phyloP scores from a whole-genome alignment of 805 yeast genomes.

The Kurtzmaniella cleridarum region DNA sequence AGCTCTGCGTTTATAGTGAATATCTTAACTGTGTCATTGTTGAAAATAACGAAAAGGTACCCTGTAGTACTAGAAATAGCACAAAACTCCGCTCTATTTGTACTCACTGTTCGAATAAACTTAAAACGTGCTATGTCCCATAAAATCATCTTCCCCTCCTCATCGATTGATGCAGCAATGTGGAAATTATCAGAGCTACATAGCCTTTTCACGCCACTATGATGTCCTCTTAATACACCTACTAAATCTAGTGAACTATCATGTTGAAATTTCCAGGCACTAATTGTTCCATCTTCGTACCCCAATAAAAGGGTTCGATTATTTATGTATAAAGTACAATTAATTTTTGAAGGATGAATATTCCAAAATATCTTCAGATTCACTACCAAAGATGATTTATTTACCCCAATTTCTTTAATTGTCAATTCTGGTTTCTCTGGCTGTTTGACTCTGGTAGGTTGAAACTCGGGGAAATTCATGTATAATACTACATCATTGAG shows the following conservation, averaged over 20 bases:
- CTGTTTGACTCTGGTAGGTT: too few species aligned
- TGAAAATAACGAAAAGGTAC: slow-evolving; percentile 35
- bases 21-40: slow-evolving; percentile 22
- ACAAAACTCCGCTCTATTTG: slow-evolving; percentile 17
- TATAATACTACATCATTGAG: slow-evolving; percentile 11
- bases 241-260: slow-evolving; percentile 32
- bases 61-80: slow-evolving; percentile 56
- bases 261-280: slow-evolving; percentile 46
- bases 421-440: too few species aligned
- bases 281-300: slow-evolving; percentile 54
- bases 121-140: slow-evolving; percentile 62
- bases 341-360: slow-evolving; percentile 35
- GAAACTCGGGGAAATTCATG: too few species aligned
- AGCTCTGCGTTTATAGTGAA: slow-evolving; percentile 52
- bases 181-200: slow-evolving; percentile 49
- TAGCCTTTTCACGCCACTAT: slow-evolving; percentile 40
- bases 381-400: slow-evolving; percentile 23
- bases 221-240: slow-evolving; percentile 54
- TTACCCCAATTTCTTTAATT: neutral
- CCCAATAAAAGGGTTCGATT: slow-evolving; percentile 43
- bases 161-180: slow-evolving; percentile 49
- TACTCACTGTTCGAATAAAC: slow-evolving; percentile 37
- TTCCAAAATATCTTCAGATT: slow-evolving; percentile 41
- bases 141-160: slow-evolving; percentile 46
- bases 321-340: slow-evolving; percentile 37